These are phyloP conservation scores for Sclerotinia trifoliorum DNA, from an alignment of 2,329 filamentous ascomycete species.

Conservation along the genomic window DNA sequence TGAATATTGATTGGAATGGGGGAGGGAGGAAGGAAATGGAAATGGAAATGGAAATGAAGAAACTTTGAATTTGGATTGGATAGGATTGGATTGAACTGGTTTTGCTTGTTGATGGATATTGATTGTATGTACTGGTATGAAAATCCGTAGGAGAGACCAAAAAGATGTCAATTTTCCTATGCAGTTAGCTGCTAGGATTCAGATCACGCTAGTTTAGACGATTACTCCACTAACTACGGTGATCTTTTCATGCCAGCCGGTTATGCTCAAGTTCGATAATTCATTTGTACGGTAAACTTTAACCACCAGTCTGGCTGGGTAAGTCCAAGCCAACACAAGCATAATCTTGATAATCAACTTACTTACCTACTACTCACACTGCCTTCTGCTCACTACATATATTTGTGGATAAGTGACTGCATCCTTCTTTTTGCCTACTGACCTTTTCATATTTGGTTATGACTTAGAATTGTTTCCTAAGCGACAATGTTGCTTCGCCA, in stretches of 20 bases:
- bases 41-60: too few relatives aligned
- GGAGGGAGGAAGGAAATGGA: too few relatives aligned
- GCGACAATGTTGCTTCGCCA: constrained; percentile 41
- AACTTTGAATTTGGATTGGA: too few relatives aligned
- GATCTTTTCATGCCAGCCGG: not conserved
- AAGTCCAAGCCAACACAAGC: too few relatives aligned
- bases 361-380: not conserved
- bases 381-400: not conserved
- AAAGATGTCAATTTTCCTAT: not conserved
- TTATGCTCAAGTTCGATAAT: too few relatives aligned
- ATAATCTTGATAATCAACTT: constrained; percentile 12
- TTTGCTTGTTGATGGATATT: too few relatives aligned
- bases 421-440: not conserved
- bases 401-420: not conserved
- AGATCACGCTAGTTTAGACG: not conserved
- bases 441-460: constrained; percentile 27
- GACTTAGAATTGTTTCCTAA: constrained; percentile 27
- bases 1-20: not conserved
- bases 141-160: not conserved
- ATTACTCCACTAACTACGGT: constrained; percentile 16
- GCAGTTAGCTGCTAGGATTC: not conserved
- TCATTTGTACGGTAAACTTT: not conserved
- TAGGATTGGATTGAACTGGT: too few relatives aligned
- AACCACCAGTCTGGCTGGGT: too few relatives aligned
- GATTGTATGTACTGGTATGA: too few relatives aligned